phyloP scores from a whole-genome alignment of 305 asterid genomes.

The Fraxinus angustifolia region DNA sequence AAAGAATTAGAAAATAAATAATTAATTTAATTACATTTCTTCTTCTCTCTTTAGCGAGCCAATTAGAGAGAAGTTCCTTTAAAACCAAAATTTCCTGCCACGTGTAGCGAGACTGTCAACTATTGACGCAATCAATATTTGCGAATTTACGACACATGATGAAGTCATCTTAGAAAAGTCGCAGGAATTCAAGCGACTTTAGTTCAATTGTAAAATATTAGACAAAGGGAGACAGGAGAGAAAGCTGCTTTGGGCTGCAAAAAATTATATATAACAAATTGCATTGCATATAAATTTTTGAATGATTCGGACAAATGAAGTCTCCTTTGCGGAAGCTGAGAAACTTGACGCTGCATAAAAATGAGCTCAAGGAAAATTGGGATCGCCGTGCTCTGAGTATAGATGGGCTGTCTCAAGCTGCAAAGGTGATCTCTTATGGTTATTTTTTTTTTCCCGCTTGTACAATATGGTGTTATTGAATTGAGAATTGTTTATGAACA shows the following conservation, averaged over 20 bases:
- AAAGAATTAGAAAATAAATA: too few relatives aligned
- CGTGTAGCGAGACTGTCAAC: neutral
- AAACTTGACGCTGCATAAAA: constrained; percentile 54
- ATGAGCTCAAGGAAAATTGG: constrained; percentile 58
- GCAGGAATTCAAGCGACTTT: constrained; percentile 1
- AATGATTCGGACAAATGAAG: constrained; percentile 43
- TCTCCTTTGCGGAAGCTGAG: constrained; percentile 70
- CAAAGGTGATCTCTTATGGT: constrained; percentile 46
- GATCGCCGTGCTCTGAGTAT: constrained; percentile 52
- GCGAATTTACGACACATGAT: neutral
- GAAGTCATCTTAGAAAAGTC: neutral
- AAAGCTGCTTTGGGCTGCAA: neutral
- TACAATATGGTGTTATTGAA: constrained; percentile 12
- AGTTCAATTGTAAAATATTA: constrained; percentile 22
- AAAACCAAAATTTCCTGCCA: neutral
- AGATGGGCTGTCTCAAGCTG: constrained; percentile 69
- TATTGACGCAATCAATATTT: neutral
- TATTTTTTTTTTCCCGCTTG: constrained; percentile 10
- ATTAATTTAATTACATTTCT: too few relatives aligned
- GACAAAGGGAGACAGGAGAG: neutral
- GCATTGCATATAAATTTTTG: neutral
- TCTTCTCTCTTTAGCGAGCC: too few relatives aligned
- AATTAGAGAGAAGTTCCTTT: too few relatives aligned
- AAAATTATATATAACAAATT: too few relatives aligned
- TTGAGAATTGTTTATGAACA: constrained; percentile 16